These are phyloP conservation scores for Ogataea pilisensis DNA, from an alignment of 805 yeast species.

Conservation along the genomic window DNA sequence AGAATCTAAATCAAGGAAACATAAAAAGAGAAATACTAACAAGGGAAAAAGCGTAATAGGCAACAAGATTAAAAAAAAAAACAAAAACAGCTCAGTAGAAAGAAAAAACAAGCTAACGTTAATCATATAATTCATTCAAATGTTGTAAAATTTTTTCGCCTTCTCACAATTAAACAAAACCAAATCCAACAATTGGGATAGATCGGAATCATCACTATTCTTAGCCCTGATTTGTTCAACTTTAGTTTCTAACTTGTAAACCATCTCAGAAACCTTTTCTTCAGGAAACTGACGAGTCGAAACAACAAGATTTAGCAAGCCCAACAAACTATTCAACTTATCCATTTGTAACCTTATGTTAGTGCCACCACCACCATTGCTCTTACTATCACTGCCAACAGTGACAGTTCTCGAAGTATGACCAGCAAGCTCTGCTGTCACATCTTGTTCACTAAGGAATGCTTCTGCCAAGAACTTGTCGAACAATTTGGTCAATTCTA, in stretches of 20 bases:
- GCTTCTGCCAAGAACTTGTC: constrained; percentile 35
- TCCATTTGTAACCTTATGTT: constrained; percentile 19
- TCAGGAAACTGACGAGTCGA: constrained; percentile 22
- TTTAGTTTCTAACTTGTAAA: background rate
- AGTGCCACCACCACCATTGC: no score
- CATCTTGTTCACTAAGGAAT: constrained; percentile 19
- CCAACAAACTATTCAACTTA: constrained; percentile 42
- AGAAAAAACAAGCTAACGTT: no score
- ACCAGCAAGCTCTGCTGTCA: no score
- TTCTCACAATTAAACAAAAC: constrained; percentile 20
- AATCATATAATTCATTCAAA: no score
- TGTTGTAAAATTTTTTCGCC: constrained; percentile 8
- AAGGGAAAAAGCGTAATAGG: no score
- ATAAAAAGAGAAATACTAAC: no score
- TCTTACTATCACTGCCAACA: no score
- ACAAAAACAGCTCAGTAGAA: no score
- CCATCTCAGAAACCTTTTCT: background rate
- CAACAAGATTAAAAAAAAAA: no score
- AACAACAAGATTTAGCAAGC: constrained; percentile 49
- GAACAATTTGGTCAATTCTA: constrained; percentile 40
- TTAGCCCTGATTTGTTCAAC: background rate
- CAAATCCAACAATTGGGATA: constrained; percentile 7
- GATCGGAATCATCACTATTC: constrained; percentile 1
- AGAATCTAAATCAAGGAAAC: no score
- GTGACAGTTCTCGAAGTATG: no score